Percentiles rank a stretch among this genome's conserved stretches.
Conservation (phyloP, 306 rosid species). For the Dryas octopetala region DNA sequence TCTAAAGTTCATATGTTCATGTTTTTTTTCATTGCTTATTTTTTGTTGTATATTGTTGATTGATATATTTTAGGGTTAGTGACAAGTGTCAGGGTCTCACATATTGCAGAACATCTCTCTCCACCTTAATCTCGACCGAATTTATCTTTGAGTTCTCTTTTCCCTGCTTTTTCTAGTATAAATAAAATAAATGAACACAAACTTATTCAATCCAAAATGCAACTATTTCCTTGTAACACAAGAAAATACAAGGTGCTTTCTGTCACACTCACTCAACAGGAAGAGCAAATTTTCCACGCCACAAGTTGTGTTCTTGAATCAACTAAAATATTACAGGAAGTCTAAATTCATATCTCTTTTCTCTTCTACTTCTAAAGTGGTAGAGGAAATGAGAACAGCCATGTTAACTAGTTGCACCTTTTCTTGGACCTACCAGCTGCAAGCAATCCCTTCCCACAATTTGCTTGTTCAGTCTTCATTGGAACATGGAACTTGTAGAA, state of each 20-base stretch:
- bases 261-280: too few relatives aligned
- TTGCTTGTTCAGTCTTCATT: slow-evolving; percentile 29
- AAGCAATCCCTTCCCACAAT: slow-evolving; percentile 23
- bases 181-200: too few relatives aligned
- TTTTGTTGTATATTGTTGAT: background rate
- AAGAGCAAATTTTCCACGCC: too few relatives aligned
- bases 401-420: slow-evolving; percentile 46
- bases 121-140: too few relatives aligned
- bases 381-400: slow-evolving; percentile 60
- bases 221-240: too few relatives aligned
- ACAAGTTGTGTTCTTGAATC: too few relatives aligned
- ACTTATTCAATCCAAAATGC: too few relatives aligned
- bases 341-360: slow-evolving; percentile 1
- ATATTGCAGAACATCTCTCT: too few relatives aligned
- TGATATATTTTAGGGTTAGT: background rate
- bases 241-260: too few relatives aligned
- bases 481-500: slow-evolving; percentile 30
- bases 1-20: background rate
- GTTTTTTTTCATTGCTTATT: background rate
- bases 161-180: too few relatives aligned
- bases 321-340: background rate
- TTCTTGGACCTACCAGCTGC: slow-evolving; percentile 43
- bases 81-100: too few relatives aligned
- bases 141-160: too few relatives aligned
- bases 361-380: background rate